Evolutionary conservation across 106 monocot genomes (phyloP), one percentile per base, ranked within the genome.

Genomic region (Dendrobium officinale): DNA sequence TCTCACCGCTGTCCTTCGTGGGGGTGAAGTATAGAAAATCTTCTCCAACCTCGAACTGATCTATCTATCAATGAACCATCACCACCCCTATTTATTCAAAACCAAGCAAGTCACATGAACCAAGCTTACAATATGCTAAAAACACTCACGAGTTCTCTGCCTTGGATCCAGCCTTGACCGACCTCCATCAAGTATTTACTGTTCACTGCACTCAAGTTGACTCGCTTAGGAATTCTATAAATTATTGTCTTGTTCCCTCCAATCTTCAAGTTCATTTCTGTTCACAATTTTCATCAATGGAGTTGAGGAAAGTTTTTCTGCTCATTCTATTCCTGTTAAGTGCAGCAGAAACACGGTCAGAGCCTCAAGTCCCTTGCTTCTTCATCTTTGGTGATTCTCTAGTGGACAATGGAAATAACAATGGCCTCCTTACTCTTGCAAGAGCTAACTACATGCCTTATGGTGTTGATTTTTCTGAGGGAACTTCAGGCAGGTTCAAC

Each of bases 331-430:
- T n/a, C 29, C 9, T 80, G 19, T 10, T 76, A 26, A 64, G 44
- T 37, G 51, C 55, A 15, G 18, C 48, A 49, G 67, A 40, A 29
- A 61, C 64, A n/a, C 76, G 84, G 79, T 54, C 80, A 47, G 73
- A 17, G 22, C 88, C 89, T 67, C 87, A 89, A 47, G 93, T 88
- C 47, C 93, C 95, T 2, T 86, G 95, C 83, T 80, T 95, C 81
- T 93, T 88, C 89, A 85, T 93, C 70, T 95, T 95, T 77, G 95
- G 95, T 0, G 95, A 95, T 61, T 95, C 95, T 15, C 83, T 95
- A 11, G 91, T 95, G 41, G 95, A 95, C 85, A 95, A 89, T 48
- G 95, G 95, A 67, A 95, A 95, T 84, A 92, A 95, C 87, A 92
- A 95, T 70, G 24, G 44, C 31, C 78, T 95, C 48, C 77, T 95